phyloP scores from a whole-genome alignment of 2,329 filamentous ascomycete species.

The Colletotrichum gigasporum region DNA sequence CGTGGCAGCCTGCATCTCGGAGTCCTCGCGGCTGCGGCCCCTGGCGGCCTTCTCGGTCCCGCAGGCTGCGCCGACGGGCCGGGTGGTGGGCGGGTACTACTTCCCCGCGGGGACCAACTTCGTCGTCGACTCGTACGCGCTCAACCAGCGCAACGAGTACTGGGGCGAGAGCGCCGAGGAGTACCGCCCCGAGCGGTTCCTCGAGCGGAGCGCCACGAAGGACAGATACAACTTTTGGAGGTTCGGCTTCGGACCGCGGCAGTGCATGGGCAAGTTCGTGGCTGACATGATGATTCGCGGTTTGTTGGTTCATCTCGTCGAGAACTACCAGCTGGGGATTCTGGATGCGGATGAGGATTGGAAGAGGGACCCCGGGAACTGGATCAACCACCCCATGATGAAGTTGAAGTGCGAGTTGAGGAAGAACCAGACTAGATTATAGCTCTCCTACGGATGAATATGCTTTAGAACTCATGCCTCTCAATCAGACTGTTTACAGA shows the following conservation, averaged over 20 bases:
- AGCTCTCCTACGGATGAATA: too few species aligned
- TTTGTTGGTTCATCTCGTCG: too few species aligned
- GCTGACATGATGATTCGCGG: too few species aligned
- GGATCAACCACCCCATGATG: too few species aligned
- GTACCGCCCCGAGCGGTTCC: slow-evolving; percentile 46
- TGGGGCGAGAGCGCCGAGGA: slow-evolving; percentile 48
- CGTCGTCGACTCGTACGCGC: slow-evolving; percentile 51
- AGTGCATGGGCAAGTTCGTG: too few species aligned
- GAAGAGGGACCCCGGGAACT: too few species aligned
- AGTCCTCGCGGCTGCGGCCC: slow-evolving; percentile 48
- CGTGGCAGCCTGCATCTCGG: slow-evolving; percentile 46
- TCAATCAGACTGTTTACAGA: too few species aligned
- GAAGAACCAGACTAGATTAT: too few species aligned
- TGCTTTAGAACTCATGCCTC: too few species aligned
- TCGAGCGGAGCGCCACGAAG: slow-evolving; percentile 25
- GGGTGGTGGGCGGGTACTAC: slow-evolving; percentile 42
- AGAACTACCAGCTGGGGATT: too few species aligned
- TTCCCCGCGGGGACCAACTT: slow-evolving; percentile 49
- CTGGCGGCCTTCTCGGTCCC: slow-evolving; percentile 31
- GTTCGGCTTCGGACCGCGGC: slow-evolving; percentile 56
- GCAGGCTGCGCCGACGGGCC: background rate
- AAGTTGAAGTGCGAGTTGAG: too few species aligned
- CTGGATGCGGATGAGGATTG: too few species aligned
- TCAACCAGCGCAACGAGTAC: slow-evolving; percentile 48
- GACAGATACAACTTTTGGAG: slow-evolving; percentile 51